Base-by-base conservation (phyloP, 192 early-diverging fungal species). In the Linnemannia schmuckeri region DNA sequence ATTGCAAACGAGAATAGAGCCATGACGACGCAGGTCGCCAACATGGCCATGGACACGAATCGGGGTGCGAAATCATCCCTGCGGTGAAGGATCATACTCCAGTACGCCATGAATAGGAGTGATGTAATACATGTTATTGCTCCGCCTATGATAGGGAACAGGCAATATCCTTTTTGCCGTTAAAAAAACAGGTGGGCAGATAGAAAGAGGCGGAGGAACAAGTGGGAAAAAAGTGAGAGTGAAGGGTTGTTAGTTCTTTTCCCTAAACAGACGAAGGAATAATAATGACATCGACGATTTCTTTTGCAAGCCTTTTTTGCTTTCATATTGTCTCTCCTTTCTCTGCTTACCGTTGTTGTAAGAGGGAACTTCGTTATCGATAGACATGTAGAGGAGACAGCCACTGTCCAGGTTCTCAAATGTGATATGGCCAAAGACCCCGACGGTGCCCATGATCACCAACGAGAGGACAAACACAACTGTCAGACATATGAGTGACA, bases 381-480 rank as follows among this genome's bases (percentile, higher is more conserved):
- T 22, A 15, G 79, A 70, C 70, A 78, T 78, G 42, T 75, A 87
- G 38, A 87, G 76, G 13, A 87, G 6, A 41, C 84, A 87, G 42
- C 75, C 84, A 5, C 54, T 75, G 47, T 73, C 72, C 18, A 47
- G 10, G n/a, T 27, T 70, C 35, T 38, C 30, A 40, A 73, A 75
- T 2, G 57, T 61, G 41, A 63, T 54, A 42, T 74, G 61, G 33
- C 84, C 78, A 22, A 75, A 78, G 41, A 87, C 33, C n/a, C 79
- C 84, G 6, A 81, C 49, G 47, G 69, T 70, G 63, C 84, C 84
- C 84, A 87, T 87, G 41, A 87, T 81, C 49, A 87, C 46, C 70
- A 81, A 24, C 0, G 79, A 55, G 22, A 81, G 71, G 10, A 87
- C 12, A 61, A 81, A 70, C 17, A 78, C 35, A 46, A 33, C 1